Evolutionary conservation across 2,329 filamentous ascomycete genomes (phyloP), one percentile per base, ranked within the genome.

Genomic region (Cladorrhinum sp.): DNA sequence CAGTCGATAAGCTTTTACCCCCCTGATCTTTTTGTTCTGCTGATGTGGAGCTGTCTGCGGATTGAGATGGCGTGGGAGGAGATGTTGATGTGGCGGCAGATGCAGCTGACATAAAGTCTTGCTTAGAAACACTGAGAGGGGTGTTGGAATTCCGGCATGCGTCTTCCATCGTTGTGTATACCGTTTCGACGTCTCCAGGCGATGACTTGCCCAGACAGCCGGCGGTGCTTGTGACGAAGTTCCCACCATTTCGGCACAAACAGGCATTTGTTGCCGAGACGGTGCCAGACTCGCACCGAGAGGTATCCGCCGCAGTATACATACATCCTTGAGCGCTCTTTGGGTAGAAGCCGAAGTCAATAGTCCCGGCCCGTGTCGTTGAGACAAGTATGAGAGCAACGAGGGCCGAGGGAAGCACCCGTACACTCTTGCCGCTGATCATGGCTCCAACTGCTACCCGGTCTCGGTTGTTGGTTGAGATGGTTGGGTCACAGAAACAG

Each of bases 181-280:
- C 78, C 16, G 67, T 59, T 13, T 70, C 62, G 5, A 83, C 64
- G 50, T 82, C 77, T 22, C 22, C 65, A 0, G 69, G 66, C 48
- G 73, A 74, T 2, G 67, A 36, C 16, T 66, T 60, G 7, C 76
- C 79, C 12, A 85, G 67, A 63, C 82, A 85, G 12, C 63, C 65
- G 2, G 81, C 82, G 1, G 79, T 67, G 32, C 74, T 74, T 20
- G 75, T 77, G 62, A 84, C 72, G 68, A 84, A 85, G 64, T 77
- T 72, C 58, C 78, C 78, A 29, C 74, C 71, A 63, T 84, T 82
- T 62, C 69, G 68, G 67, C 82, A 85, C 1, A 84, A 73, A 57
- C 82, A 85, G 1, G 67, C 56, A 65, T 84, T 84, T 62, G 82
- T 72, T 27, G 75, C 70, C 0, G 66, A 50, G 2, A 74, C 72